A percentile compares a stretch with the other conserved stretches of the same genome.
phyloP scores from a whole-genome alignment of 164 flowering plant genomes.

The Annona cherimola region DNA sequence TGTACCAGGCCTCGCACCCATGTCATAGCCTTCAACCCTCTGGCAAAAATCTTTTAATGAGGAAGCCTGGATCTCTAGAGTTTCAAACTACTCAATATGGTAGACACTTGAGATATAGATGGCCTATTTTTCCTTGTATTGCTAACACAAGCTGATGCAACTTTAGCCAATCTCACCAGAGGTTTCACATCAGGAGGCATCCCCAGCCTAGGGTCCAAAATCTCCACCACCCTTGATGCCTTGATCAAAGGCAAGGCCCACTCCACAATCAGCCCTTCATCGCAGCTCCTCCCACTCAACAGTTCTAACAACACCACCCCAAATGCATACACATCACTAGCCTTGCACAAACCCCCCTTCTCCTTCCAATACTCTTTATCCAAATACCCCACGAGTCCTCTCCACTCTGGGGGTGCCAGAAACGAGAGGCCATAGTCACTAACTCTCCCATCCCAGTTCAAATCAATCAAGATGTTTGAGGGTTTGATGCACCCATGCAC shows the following conservation, averaged over 20 bases:
- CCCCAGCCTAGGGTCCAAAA: conserved; percentile 57
- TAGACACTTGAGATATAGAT: conserved; percentile 48
- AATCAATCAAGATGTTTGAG: conserved; percentile 57
- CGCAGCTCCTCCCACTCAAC: conserved; percentile 64
- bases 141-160: conserved; percentile 75
- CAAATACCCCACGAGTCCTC: conserved; percentile 54
- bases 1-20: too few relatives aligned
- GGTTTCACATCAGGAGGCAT: conserved; percentile 37
- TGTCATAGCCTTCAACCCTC: too few relatives aligned
- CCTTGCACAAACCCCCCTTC: conserved; percentile 43
- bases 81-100: conserved; percentile 59
- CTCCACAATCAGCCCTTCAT: conserved; percentile 49
- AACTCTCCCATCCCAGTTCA: conserved; percentile 41
- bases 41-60: too few relatives aligned
- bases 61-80: not conserved
- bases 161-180: conserved; percentile 57
- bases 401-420: conserved; percentile 46
- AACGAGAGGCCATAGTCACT: conserved; percentile 68
- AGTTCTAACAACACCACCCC: conserved; percentile 79
- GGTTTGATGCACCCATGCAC: conserved; percentile 74
- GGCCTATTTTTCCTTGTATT: conserved; percentile 63
- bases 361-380: conserved; percentile 65
- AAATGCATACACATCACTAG: conserved; percentile 74
- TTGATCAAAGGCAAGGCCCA: conserved; percentile 79
- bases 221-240: conserved; percentile 42